Base-by-base conservation (phyloP, 768 basidiomycete species). In the Leccinum rimulosum region DNA sequence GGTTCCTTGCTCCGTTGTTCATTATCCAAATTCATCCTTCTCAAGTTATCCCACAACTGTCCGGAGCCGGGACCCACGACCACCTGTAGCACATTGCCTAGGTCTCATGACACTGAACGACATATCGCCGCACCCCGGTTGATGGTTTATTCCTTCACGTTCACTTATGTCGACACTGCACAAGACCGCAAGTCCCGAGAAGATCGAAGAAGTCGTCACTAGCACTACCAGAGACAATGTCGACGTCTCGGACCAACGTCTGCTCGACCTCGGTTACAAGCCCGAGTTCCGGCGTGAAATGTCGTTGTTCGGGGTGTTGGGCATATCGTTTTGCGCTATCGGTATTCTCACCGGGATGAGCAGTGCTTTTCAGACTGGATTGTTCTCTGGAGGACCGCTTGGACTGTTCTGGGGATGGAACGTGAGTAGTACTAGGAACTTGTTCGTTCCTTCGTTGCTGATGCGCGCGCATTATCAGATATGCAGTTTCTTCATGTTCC, bases 391-490 rank as follows among this genome's bases (percentile, higher is more conserved):
- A 1, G 84, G 83, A 6, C 83, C 83, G 3, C 66, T 84, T 30
- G 82, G 83, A 2, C 68, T 84, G 60, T 84, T 85, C 66, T 84
- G 83, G 83, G 84, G 82, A 10, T 84, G 84, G 84, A 84, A 85
- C 63, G 83, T 83, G 59, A 62, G 77, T 68, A 62, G 77, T 68
- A 12, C 25, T 11, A 19, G n/a, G 38, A n/a, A 8, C n/a, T n/a
- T 0, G 9, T 43, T 43, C 17, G 15, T 53, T 19, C 14, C 19
- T 25, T 10, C 17, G 2, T 31, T 4, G 10, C 28, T 60, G 30
- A 56, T 27, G 14, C 28, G 14, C n/a, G 12, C 25, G 54, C 49
- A 4, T n/a, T 19, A n/a, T 10, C 53, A 79, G 79, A 80, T 82
- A 65, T 84, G 83, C 65, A 84, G 78, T 52, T 62, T 83, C 28